phyloP scores from a whole-genome alignment of 257 asterid genomes.

The Sherardia arvensis region DNA sequence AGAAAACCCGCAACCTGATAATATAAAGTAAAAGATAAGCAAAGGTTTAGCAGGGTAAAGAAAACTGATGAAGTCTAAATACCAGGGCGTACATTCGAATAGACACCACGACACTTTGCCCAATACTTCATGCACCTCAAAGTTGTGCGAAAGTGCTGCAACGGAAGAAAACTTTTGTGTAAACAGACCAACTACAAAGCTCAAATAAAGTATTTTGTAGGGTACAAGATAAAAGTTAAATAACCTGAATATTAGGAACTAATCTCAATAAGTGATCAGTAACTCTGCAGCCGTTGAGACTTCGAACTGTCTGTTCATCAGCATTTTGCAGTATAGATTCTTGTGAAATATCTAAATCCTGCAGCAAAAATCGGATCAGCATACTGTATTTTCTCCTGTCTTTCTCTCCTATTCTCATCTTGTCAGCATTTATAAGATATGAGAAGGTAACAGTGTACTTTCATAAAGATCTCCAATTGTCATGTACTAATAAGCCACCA shows the following conservation, averaged over 20 bases:
- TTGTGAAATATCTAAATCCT: slow-evolving; percentile 74
- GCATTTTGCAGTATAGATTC: slow-evolving; percentile 77
- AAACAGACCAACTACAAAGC: not conserved
- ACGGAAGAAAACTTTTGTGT: not conserved
- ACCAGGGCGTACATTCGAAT: slow-evolving; percentile 27
- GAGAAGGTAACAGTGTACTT: not conserved
- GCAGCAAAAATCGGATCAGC: slow-evolving; percentile 6
- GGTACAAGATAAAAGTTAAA: not conserved
- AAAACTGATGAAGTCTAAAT: not conserved
- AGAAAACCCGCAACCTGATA: slow-evolving; percentile 32
- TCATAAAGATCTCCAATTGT: not conserved
- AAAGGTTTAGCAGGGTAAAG: not conserved
- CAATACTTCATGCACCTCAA: slow-evolving; percentile 34
- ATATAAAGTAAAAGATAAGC: slow-evolving; percentile 5
- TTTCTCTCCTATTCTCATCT: not conserved
- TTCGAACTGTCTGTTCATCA: slow-evolving; percentile 81
- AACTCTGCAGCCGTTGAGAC: slow-evolving; percentile 88
- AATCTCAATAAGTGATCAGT: slow-evolving; percentile 68
- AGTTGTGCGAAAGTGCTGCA: slow-evolving; percentile 35
- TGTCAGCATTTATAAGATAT: not conserved
- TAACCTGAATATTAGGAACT: slow-evolving; percentile 84
- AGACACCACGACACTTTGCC: slow-evolving; percentile 37
- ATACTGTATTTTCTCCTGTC: not conserved
- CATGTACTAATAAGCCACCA: not conserved
- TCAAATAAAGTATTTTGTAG: not conserved